Evolutionary conservation across 495 filamentous ascomycete genomes (phyloP).

Genomic region (Aspergillus taichungensis): DNA sequence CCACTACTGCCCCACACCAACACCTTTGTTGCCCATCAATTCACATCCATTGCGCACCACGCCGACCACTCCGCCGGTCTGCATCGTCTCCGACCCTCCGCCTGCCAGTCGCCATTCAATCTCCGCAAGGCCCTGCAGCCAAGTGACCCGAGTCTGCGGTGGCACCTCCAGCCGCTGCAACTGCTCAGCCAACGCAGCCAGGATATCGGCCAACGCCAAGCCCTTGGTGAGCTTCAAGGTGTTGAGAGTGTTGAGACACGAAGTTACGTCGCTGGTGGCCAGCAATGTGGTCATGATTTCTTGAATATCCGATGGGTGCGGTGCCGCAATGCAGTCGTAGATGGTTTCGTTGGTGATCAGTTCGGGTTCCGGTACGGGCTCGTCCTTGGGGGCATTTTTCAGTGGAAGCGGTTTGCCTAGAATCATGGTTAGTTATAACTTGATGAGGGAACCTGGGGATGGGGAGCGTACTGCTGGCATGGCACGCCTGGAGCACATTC

Average conservation of each 20-base stretch:
- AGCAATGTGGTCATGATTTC: slow-evolving; percentile 78
- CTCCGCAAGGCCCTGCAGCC: slow-evolving; percentile 86
- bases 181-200: slow-evolving; percentile 76
- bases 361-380: slow-evolving; percentile 50
- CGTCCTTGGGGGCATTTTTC: slow-evolving; percentile 50
- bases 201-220: slow-evolving; percentile 88
- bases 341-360: slow-evolving; percentile 85
- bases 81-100: slow-evolving; percentile 79
- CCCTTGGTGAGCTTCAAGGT: slow-evolving; percentile 77
- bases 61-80: slow-evolving; percentile 87
- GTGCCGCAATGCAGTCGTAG: slow-evolving; percentile 95
- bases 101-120: slow-evolving; percentile 86
- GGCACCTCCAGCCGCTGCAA: slow-evolving; percentile 77
- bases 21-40: slow-evolving; percentile 42
- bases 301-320: slow-evolving; percentile 81
- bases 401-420: slow-evolving; percentile 62
- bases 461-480: slow-evolving; percentile 66
- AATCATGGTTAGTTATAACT: neutral
- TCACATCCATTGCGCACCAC: slow-evolving; percentile 83
- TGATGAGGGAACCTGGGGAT: neutral
- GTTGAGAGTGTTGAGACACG: slow-evolving; percentile 78
- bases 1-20: neutral
- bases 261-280: slow-evolving; percentile 72
- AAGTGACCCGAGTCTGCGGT: slow-evolving; percentile 75
- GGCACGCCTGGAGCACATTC: slow-evolving; percentile 94